These are phyloP conservation scores for Medicago ruthenica DNA, from an alignment of 306 rosid species.

Conservation along the genomic window DNA sequence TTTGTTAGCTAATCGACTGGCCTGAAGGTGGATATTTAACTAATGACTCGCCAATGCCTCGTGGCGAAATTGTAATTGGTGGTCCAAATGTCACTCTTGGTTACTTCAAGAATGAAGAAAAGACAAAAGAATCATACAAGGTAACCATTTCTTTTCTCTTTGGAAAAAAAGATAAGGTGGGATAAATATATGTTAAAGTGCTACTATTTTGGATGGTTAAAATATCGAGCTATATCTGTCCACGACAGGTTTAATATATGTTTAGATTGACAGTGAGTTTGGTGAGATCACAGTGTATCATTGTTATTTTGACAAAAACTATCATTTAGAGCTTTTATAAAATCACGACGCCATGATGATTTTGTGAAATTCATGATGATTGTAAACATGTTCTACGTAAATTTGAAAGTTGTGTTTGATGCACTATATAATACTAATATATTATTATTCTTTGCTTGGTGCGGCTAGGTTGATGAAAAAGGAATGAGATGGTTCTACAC, in stretches of 20 bases:
- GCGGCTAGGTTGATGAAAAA: conserved; percentile 75
- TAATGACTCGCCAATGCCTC: conserved; percentile 78
- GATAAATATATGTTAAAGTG: background rate
- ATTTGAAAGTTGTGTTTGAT: conserved; percentile 31
- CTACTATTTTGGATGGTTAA: too few species aligned
- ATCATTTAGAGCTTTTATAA: too few species aligned
- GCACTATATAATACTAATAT: background rate
- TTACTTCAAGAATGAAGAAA: conserved; percentile 91
- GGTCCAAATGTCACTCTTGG: conserved; percentile 97
- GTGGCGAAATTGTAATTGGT: conserved; percentile 94
- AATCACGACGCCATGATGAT: too few species aligned
- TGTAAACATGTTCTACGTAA: conserved; percentile 6
- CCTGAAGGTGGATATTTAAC: conserved; percentile 87
- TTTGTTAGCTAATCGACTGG: conserved; percentile 83
- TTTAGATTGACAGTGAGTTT: too few species aligned
- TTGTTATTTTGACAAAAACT: too few species aligned
- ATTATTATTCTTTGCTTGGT: background rate
- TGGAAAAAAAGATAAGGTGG: background rate
- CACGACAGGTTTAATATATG: too few species aligned
- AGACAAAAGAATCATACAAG: conserved; percentile 89
- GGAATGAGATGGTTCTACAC: conserved; percentile 97
- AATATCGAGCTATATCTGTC: too few species aligned
- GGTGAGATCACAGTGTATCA: too few species aligned
- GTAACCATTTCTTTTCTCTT: conserved; percentile 47
- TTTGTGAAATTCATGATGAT: background rate